phyloP scores from a whole-genome alignment of 345 rosid species.

The Salix udensis region DNA sequence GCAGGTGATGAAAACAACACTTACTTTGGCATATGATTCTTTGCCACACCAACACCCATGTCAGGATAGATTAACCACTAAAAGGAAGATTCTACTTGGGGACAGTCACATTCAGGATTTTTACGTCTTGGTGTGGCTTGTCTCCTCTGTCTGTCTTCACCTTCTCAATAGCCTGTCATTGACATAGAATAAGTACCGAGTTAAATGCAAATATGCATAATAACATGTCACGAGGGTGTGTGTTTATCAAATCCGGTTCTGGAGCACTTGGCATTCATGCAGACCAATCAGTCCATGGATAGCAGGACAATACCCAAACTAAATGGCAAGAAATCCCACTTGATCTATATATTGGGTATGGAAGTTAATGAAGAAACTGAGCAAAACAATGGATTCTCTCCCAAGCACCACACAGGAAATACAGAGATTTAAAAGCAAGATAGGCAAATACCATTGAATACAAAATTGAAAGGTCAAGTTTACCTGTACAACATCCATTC shows the following conservation, averaged over 20 bases:
- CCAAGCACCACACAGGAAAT: neutral
- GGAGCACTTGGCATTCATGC: neutral
- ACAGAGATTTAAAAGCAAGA: neutral
- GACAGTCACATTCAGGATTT: slow-evolving; percentile 76
- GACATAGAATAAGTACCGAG: neutral
- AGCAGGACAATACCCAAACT: neutral
- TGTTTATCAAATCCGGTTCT: neutral
- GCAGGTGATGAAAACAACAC: slow-evolving; percentile 1
- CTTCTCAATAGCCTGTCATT: slow-evolving; percentile 77
- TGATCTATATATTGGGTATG: neutral
- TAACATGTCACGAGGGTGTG: neutral
- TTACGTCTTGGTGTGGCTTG: slow-evolving; percentile 84
- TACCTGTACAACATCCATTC: slow-evolving; percentile 99
- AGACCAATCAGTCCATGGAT: neutral
- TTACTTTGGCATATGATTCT: neutral
- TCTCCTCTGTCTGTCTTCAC: slow-evolving; percentile 90
- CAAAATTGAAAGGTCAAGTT: neutral
- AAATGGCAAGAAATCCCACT: neutral
- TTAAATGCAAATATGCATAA: neutral
- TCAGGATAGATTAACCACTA: neutral
- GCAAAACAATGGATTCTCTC: neutral
- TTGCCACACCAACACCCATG: neutral
- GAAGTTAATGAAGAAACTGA: neutral
- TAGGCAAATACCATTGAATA: neutral
- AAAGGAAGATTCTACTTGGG: slow-evolving; percentile 39